Conservation (phyloP, 2,329 filamentous ascomycete genomes). For the Fusarium sterilihyphosum region DNA sequence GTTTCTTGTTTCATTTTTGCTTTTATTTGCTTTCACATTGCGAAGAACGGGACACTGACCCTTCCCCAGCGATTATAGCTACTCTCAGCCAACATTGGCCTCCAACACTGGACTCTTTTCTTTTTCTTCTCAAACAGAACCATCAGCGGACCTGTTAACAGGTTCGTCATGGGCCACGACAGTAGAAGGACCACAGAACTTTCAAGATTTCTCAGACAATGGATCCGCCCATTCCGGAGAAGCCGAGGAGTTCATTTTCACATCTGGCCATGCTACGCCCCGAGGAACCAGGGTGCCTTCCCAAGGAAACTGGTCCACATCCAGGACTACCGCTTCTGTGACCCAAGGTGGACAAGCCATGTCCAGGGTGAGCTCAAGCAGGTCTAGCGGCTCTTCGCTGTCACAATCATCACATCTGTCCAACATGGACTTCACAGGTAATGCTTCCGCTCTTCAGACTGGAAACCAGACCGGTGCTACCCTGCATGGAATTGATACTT, state of each 20-base stretch:
- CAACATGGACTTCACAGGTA: constrained; percentile 64
- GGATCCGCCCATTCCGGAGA: constrained; percentile 62
- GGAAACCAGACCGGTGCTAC: constrained; percentile 51
- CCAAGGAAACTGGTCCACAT: constrained; percentile 57
- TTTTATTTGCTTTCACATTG: constrained; percentile 47
- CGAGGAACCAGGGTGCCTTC: constrained; percentile 58
- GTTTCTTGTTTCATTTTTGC: constrained; percentile 42
- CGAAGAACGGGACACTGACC: constrained; percentile 68
- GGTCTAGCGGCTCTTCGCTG: constrained; percentile 56
- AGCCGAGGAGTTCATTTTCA: constrained; percentile 64
- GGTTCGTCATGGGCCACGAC: constrained; percentile 66
- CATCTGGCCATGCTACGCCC: constrained; percentile 65
- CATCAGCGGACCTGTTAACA: constrained; percentile 64
- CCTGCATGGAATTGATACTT: constrained; percentile 61
- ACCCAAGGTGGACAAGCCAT: constrained; percentile 51
- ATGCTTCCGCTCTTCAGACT: constrained; percentile 56
- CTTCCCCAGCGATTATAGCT: constrained; percentile 65
- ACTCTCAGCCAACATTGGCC: constrained; percentile 61
- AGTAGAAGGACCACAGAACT: constrained; percentile 70
- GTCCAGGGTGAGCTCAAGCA: constrained; percentile 52
- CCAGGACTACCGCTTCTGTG: constrained; percentile 48
- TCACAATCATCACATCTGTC: constrained; percentile 62
- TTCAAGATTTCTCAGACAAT: constrained; percentile 62
- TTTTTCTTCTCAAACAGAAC: constrained; percentile 69
- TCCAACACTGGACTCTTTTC: constrained; percentile 64